phyloP scores from a whole-genome alignment of 768 basidiomycete genomes.

The Kwoniella heveanensis region DNA sequence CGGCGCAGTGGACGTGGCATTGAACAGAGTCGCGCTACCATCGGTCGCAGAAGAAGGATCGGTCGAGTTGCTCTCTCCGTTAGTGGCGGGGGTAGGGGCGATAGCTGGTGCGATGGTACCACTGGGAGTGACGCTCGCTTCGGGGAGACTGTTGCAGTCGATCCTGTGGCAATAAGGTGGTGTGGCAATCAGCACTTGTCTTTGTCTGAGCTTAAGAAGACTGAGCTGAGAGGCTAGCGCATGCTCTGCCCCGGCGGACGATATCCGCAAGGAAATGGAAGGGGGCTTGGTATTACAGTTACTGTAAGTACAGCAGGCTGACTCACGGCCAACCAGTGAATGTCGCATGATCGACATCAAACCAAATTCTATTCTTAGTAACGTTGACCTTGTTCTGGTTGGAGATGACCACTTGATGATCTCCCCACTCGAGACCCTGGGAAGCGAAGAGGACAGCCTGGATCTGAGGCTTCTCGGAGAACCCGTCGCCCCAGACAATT shows the following conservation, averaged over 20 bases:
- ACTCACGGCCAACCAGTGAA: conserved; percentile 18
- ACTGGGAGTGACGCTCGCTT: background rate
- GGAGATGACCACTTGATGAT: conserved; percentile 16
- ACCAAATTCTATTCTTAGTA: conserved; percentile 8
- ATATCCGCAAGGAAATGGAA: too few relatives aligned
- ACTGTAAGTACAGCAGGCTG: too few relatives aligned
- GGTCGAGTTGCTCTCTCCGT: background rate
- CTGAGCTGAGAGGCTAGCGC: too few relatives aligned
- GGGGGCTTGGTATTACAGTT: too few relatives aligned
- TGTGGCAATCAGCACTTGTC: background rate
- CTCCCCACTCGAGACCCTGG: conserved; percentile 12
- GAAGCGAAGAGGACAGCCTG: conserved; percentile 11
- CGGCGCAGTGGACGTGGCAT: background rate
- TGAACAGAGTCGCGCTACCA: background rate
- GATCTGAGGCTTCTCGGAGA: conserved; percentile 11
- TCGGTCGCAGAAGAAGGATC: background rate
- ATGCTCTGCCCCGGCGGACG: too few relatives aligned
- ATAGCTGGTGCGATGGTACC: conserved; percentile 7
- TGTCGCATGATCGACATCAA: conserved; percentile 19
- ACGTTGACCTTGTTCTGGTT: conserved; percentile 17
- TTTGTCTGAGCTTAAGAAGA: too few relatives aligned
- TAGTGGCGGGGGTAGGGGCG: background rate
- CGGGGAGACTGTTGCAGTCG: conserved; percentile 8
- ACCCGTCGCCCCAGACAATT: conserved; percentile 10
- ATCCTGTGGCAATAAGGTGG: background rate